Conservation (phyloP, 352 stramenopile genomes). For the Phytophthora citrophthora region DNA sequence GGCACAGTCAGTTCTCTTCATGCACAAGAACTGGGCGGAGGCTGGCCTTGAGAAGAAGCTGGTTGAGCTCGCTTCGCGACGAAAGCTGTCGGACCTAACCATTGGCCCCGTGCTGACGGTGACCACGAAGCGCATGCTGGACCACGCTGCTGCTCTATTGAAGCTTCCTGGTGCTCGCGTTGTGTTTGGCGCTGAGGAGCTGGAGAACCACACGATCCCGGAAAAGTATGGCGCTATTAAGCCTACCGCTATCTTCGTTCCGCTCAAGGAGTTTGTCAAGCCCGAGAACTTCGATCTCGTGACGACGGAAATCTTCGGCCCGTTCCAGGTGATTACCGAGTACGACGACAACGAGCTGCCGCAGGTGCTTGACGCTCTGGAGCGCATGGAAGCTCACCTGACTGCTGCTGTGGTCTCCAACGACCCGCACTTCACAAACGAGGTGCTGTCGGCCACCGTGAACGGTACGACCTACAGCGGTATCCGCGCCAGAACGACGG, state of each 20-base stretch:
- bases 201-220: slow-evolving; percentile 95
- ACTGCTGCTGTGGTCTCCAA: slow-evolving; percentile 98
- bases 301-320: slow-evolving; percentile 98
- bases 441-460: slow-evolving; percentile 97
- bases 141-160: slow-evolving; percentile 92
- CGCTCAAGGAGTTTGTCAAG: slow-evolving; percentile 95
- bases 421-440: slow-evolving; percentile 94
- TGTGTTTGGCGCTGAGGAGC: slow-evolving; percentile 94
- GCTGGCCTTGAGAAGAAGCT: slow-evolving; percentile 95
- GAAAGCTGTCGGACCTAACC: slow-evolving; percentile 95
- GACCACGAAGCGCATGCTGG: slow-evolving; percentile 95
- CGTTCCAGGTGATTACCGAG: slow-evolving; percentile 97
- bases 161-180: slow-evolving; percentile 95
- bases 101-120: slow-evolving; percentile 97
- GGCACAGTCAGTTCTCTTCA: slow-evolving; percentile 98
- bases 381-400: slow-evolving; percentile 97
- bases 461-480: slow-evolving; percentile 99
- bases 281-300: slow-evolving; percentile 94
- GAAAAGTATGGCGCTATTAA: slow-evolving; percentile 96
- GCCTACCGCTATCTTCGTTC: slow-evolving; percentile 98
- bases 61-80: slow-evolving; percentile 82
- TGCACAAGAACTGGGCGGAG: slow-evolving; percentile 97
- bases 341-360: slow-evolving; percentile 93
- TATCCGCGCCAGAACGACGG: slow-evolving; percentile 95
- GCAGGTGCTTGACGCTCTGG: slow-evolving; percentile 92